These are phyloP conservation scores for Coemansia asiatica DNA, from an alignment of 192 early-diverging fungal species.

Conservation along the genomic window DNA sequence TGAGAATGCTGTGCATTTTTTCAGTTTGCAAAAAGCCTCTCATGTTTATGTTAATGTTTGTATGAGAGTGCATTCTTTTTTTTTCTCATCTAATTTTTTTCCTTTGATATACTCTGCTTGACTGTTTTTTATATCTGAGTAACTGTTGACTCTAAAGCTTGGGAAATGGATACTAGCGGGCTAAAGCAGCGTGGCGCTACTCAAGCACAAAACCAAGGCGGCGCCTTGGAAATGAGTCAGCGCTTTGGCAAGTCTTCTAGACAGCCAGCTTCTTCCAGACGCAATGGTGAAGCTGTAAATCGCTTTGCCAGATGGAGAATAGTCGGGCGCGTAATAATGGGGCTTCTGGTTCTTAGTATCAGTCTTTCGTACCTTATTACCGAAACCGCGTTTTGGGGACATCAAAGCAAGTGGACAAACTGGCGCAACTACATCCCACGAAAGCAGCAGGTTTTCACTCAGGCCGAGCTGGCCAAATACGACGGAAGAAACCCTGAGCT, in stretches of 20 bases:
- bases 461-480: conserved; percentile 73
- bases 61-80: background rate
- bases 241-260: background rate
- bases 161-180: background rate
- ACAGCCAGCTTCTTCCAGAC: background rate
- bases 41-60: background rate
- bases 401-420: conserved; percentile 70
- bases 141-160: background rate
- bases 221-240: background rate
- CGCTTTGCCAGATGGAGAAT: conserved; percentile 42
- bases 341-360: conserved; percentile 38
- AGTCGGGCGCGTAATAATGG: conserved; percentile 29
- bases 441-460: conserved; percentile 67
- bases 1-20: background rate
- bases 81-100: background rate
- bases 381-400: conserved; percentile 76
- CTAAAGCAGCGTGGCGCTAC: background rate
- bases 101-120: background rate
- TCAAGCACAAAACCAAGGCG: background rate
- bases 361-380: conserved; percentile 69
- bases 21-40: too few relatives aligned
- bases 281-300: conserved; percentile 1
- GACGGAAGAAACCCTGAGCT: conserved; percentile 80
- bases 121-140: background rate
- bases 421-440: conserved; percentile 70